phyloP scores from a whole-genome alignment of 2,329 filamentous ascomycete species.

The Parastagonospora avenae region DNA sequence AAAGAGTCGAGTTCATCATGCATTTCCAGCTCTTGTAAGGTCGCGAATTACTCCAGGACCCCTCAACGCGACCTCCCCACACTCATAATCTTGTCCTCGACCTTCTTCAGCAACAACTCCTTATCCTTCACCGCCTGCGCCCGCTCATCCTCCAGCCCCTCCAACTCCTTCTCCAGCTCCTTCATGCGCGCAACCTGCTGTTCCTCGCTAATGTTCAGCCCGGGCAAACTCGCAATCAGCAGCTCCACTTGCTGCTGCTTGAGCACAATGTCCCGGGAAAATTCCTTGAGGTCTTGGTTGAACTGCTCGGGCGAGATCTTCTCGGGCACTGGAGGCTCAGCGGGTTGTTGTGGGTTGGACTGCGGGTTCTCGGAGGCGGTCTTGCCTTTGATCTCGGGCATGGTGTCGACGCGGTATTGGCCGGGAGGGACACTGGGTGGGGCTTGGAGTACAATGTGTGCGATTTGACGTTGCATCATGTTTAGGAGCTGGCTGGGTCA shows the following conservation, averaged over 20 bases:
- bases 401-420: constrained; percentile 48
- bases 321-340: constrained; percentile 10
- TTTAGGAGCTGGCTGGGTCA: constrained; percentile 48
- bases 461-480: constrained; percentile 54
- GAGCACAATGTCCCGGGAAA: constrained; percentile 75
- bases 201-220: constrained; percentile 76
- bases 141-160: constrained; percentile 50
- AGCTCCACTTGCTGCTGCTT: constrained; percentile 85
- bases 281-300: constrained; percentile 70
- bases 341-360: constrained; percentile 11
- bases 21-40: no score
- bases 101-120: constrained; percentile 48
- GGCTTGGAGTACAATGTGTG: constrained; percentile 51
- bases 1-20: no score
- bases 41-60: no score
- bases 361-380: constrained; percentile 24
- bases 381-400: constrained; percentile 37
- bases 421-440: constrained; percentile 49
- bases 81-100: constrained; percentile 55
- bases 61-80: constrained; percentile 25
- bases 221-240: constrained; percentile 75
- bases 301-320: constrained; percentile 52
- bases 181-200: constrained; percentile 70
- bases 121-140: constrained; percentile 49
- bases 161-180: constrained; percentile 51